Conservation (phyloP, 2,329 filamentous ascomycete genomes). For the Calycina herbarum region DNA sequence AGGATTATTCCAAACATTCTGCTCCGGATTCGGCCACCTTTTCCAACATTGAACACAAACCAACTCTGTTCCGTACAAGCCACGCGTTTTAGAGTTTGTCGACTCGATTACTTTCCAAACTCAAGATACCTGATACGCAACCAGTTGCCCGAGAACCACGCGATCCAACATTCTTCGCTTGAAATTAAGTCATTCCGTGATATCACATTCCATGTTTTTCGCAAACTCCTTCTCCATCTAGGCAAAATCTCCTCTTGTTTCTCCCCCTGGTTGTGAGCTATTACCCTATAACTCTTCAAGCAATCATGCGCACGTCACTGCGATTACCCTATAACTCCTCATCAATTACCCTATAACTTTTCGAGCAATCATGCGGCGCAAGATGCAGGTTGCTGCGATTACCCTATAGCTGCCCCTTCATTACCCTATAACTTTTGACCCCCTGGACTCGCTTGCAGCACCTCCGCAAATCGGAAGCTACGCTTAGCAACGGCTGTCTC, state of each 20-base stretch:
- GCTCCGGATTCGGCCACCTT: background rate
- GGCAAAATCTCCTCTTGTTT: background rate
- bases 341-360: conserved; percentile 10
- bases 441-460: background rate
- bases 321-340: conserved; percentile 13
- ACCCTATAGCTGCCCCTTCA: conserved; percentile 3
- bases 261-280: background rate
- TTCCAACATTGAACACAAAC: background rate
- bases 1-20: background rate
- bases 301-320: background rate
- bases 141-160: too few species aligned
- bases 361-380: background rate
- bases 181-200: background rate
- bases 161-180: background rate
- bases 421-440: conserved; percentile 10
- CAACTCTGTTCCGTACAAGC: background rate
- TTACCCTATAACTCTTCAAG: background rate
- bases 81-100: background rate
- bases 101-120: background rate
- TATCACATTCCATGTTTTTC: background rate
- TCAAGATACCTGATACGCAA: background rate
- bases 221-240: too few species aligned
- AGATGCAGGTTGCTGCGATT: background rate
- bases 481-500: background rate
- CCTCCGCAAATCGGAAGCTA: background rate